phyloP scores from a whole-genome alignment of 1,284 basidiomycete species.

The Caloboletus inedulis region DNA sequence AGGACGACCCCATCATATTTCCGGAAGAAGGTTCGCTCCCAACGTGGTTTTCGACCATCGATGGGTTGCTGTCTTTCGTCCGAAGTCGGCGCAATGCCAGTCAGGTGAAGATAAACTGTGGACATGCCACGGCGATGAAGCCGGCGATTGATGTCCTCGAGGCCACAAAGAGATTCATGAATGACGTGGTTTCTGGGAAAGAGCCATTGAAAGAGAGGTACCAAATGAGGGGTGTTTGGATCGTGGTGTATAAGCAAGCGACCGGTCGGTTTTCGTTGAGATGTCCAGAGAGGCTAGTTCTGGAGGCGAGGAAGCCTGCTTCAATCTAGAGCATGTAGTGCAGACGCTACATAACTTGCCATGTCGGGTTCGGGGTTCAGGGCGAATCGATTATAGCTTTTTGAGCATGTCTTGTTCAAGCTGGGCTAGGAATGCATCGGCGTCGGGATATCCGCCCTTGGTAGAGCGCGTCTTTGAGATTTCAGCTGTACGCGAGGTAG shows the following conservation, averaged over 20 bases:
- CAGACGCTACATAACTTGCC: constrained; percentile 1
- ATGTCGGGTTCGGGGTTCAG: not conserved
- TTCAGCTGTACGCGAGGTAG: constrained; percentile 11
- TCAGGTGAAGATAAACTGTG: constrained; percentile 44
- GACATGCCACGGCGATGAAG: constrained; percentile 44
- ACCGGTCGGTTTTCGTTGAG: constrained; percentile 44
- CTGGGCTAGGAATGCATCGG: constrained; percentile 63
- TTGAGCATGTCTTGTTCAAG: constrained; percentile 49
- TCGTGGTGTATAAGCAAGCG: constrained; percentile 43
- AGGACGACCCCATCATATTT: constrained; percentile 52
- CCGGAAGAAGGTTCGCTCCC: constrained; percentile 49
- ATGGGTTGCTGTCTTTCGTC: constrained; percentile 42
- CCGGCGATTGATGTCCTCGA: constrained; percentile 45
- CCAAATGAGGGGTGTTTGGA: constrained; percentile 38
- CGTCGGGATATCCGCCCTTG: constrained; percentile 32
- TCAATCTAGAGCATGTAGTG: not conserved
- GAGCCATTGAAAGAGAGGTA: constrained; percentile 37
- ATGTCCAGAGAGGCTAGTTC: constrained; percentile 49
- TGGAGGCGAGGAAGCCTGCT: constrained; percentile 31
- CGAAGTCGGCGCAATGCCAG: constrained; percentile 21
- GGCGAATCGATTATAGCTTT: constrained; percentile 11
- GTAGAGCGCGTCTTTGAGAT: constrained; percentile 10
- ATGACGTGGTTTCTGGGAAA: constrained; percentile 43
- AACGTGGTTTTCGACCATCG: constrained; percentile 45
- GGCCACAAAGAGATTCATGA: constrained; percentile 42